Conservation (phyloP, 345 rosid species). For the Trapa bicornis region DNA sequence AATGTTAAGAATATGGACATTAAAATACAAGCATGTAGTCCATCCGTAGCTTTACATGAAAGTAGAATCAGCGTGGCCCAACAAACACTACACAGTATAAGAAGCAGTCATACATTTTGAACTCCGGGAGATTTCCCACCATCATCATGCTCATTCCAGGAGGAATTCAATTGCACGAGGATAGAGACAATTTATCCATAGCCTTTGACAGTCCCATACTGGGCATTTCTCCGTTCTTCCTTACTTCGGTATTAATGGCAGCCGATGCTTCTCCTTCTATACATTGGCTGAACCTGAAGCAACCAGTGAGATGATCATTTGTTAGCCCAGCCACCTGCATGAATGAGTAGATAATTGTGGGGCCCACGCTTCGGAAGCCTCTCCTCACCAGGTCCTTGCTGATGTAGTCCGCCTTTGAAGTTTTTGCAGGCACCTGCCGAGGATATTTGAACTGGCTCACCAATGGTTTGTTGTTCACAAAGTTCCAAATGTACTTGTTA, state of each 20-base stretch:
- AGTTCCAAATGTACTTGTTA: conserved; percentile 76
- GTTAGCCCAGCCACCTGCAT: conserved; percentile 81
- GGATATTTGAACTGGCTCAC: conserved; percentile 53
- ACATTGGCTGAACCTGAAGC: conserved; percentile 68
- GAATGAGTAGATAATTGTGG: conserved; percentile 69
- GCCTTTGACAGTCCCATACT: conserved; percentile 3
- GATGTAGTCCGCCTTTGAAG: conserved; percentile 63
- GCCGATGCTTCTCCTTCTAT: conserved; percentile 23
- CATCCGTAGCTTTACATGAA: neutral
- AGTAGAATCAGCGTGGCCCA: neutral
- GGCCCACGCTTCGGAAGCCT: conserved; percentile 74
- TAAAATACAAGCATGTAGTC: neutral
- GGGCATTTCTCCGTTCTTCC: conserved; percentile 5
- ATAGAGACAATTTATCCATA: neutral
- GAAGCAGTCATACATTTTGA: neutral
- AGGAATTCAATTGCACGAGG: neutral
- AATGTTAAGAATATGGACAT: neutral
- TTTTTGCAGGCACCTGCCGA: conserved; percentile 68
- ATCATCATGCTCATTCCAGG: neutral
- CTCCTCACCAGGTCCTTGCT: conserved; percentile 76
- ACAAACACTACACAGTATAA: neutral
- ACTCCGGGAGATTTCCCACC: neutral
- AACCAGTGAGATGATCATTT: conserved; percentile 58
- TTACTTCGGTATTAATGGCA: conserved; percentile 8
- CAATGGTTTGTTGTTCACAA: conserved; percentile 52